Evolutionary conservation across 1,284 basidiomycete species (phyloP).

Genomic region (Ceratobasidium sp.): DNA sequence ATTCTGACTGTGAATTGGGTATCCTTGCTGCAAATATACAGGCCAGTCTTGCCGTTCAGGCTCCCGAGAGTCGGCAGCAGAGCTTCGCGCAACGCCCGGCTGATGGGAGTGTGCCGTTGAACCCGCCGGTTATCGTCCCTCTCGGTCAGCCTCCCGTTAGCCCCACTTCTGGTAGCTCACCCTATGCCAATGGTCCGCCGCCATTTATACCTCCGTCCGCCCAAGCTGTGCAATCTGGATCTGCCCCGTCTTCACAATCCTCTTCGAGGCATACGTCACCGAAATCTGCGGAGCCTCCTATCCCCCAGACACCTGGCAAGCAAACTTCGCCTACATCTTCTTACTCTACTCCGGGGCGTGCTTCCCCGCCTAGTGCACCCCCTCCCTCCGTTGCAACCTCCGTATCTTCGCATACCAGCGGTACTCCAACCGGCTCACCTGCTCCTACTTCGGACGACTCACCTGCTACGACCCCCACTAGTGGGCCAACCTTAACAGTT

Average conservation of each 20-base stretch:
- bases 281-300: conserved; percentile 29
- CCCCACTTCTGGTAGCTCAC: conserved; percentile 20
- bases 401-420: conserved; percentile 26
- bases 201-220: neutral
- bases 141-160: conserved; percentile 4
- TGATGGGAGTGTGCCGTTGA: conserved; percentile 7
- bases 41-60: conserved; percentile 35
- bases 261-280: conserved; percentile 40
- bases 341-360: conserved; percentile 26
- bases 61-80: conserved; percentile 30
- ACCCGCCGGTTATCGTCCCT: conserved; percentile 5
- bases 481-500: neutral
- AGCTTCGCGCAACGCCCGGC: conserved; percentile 38
- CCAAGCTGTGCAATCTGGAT: conserved; percentile 1
- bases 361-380: conserved; percentile 10
- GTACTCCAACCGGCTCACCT: conserved; percentile 24
- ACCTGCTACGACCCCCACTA: conserved; percentile 24
- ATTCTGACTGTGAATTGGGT: neutral
- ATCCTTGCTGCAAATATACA: neutral
- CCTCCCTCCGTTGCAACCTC: conserved; percentile 29
- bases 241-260: conserved; percentile 25
- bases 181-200: conserved; percentile 16
- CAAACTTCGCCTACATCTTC: conserved; percentile 19
- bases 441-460: conserved; percentile 25
- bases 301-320: conserved; percentile 32